phyloP scores from a whole-genome alignment of 2,329 filamentous ascomycete genomes.

The Diplodia corticola region DNA sequence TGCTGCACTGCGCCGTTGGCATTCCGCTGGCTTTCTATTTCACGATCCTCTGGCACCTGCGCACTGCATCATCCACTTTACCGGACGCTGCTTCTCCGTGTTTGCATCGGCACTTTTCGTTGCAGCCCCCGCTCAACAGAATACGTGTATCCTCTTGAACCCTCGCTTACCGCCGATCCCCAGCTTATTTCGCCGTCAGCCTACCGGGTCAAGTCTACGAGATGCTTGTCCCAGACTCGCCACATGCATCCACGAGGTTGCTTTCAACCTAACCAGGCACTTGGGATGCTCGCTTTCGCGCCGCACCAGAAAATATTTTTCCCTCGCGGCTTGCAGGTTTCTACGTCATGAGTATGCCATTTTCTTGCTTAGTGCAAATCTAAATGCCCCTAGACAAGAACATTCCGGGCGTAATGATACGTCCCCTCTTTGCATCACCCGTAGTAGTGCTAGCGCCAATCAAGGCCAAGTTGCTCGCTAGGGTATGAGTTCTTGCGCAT shows the following conservation, averaged over 20 bases:
- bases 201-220: neutral
- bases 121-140: neutral
- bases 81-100: neutral
- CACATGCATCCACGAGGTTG: neutral
- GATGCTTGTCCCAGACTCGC: neutral
- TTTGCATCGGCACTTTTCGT: neutral
- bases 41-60: neutral
- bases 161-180: slow-evolving; percentile 2
- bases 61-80: neutral
- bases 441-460: neutral
- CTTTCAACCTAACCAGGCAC: neutral
- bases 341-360: neutral
- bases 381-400: too few species aligned
- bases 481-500: neutral
- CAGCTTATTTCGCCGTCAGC: neutral
- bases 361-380: neutral
- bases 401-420: too few species aligned
- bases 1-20: neutral
- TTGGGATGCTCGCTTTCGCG: neutral
- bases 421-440: neutral
- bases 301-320: neutral
- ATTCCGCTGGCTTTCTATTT: neutral
- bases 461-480: neutral
- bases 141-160: slow-evolving; percentile 14
- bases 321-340: neutral